Conservation (phyloP, 1,139 yeast genomes). For the Lodderomyces theae region DNA sequence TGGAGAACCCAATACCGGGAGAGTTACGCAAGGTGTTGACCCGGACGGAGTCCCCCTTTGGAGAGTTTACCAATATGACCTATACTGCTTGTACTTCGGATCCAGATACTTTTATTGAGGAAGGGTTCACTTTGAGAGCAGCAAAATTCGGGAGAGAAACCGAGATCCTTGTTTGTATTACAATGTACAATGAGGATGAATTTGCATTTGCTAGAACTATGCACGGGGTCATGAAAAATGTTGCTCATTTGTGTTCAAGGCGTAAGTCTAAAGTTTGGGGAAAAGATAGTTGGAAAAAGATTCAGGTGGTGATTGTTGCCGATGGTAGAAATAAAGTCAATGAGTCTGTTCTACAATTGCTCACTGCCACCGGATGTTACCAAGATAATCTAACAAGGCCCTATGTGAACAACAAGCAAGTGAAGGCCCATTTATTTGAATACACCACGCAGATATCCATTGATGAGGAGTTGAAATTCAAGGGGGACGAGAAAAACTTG, state of each 20-base stretch:
- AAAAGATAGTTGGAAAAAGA: conserved; percentile 90
- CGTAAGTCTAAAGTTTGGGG: conserved; percentile 89
- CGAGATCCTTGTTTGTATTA: conserved; percentile 83
- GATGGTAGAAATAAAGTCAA: conserved; percentile 90
- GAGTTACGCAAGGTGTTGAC: conserved; percentile 77
- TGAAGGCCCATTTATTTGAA: conserved; percentile 89
- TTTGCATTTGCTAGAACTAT: conserved; percentile 82
- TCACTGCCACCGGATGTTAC: conserved; percentile 92
- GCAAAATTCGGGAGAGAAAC: conserved; percentile 84
- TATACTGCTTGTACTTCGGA: conserved; percentile 91
- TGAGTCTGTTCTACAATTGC: conserved; percentile 75
- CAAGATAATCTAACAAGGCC: conserved; percentile 97
- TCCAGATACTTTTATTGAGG: conserved; percentile 76
- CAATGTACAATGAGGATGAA: conserved; percentile 97
- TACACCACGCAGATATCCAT: conserved; percentile 88
- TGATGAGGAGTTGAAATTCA: conserved; percentile 80
- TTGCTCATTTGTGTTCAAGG: conserved; percentile 82
- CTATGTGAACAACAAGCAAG: conserved; percentile 84
- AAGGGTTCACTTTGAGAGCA: conserved; percentile 83
- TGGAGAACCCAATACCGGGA: conserved; percentile 91
- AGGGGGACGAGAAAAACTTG: conserved; percentile 72
- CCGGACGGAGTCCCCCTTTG: conserved; percentile 69
- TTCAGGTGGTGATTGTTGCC: conserved; percentile 83
- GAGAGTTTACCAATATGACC: conserved; percentile 91
- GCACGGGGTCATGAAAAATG: conserved; percentile 89